Evolutionary conservation across 2,329 filamentous ascomycete species (phyloP).

Genomic region (Penicillium sp.): DNA sequence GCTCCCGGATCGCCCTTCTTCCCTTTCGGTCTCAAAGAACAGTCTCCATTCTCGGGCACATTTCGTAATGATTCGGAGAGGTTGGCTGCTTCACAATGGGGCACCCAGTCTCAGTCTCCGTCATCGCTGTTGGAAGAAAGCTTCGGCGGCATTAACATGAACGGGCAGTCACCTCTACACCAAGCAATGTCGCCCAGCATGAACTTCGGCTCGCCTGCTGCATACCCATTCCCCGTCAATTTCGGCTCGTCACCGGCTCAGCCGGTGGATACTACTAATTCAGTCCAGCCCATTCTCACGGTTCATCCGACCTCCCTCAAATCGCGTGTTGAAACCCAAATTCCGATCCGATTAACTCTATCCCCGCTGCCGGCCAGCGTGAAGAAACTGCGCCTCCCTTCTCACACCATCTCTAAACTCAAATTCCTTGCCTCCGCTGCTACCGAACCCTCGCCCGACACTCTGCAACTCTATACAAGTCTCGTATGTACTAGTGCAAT

Average conservation of each 20-base stretch:
- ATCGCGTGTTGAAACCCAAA: slow-evolving; percentile 94
- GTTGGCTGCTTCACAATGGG: slow-evolving; percentile 40
- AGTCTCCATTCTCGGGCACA: slow-evolving; percentile 37
- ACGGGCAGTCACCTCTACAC: slow-evolving; percentile 43
- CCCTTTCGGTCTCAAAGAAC: slow-evolving; percentile 36
- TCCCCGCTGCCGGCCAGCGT: slow-evolving; percentile 73
- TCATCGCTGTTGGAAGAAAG: slow-evolving; percentile 47
- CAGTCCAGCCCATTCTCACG: slow-evolving; percentile 50
- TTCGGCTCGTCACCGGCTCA: slow-evolving; percentile 23
- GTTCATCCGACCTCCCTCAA: slow-evolving; percentile 72
- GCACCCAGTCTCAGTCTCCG: slow-evolving; percentile 43
- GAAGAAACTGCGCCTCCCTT: slow-evolving; percentile 80
- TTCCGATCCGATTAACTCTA: slow-evolving; percentile 79
- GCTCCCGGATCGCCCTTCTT: slow-evolving; percentile 33
- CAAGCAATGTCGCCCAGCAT: slow-evolving; percentile 38
- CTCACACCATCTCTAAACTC: slow-evolving; percentile 89
- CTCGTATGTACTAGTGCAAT: slow-evolving; percentile 93
- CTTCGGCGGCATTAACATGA: slow-evolving; percentile 48
- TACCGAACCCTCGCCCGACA: slow-evolving; percentile 67
- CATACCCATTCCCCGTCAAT: background rate
- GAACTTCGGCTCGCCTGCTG: slow-evolving; percentile 28
- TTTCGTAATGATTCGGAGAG: slow-evolving; percentile 32
- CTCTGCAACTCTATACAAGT: slow-evolving; percentile 74
- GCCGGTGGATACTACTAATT: slow-evolving; percentile 30
- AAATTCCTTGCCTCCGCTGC: slow-evolving; percentile 79